Conservation (phyloP, 768 basidiomycete species). For the Rubroboletus satanas region DNA sequence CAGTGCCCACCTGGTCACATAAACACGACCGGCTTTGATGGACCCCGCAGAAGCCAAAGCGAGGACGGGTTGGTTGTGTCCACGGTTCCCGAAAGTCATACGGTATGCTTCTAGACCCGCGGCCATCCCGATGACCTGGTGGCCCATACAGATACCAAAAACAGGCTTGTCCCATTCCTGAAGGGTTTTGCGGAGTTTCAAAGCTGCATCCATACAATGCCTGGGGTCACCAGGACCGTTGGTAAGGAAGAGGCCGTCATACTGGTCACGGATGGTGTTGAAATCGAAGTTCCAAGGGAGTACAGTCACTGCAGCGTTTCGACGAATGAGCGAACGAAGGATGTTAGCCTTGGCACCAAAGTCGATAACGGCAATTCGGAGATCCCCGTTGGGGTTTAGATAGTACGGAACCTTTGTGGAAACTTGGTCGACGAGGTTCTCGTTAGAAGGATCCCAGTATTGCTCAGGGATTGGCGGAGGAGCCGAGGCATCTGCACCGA, state of each 20-base stretch:
- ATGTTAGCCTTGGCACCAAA: constrained; percentile 99
- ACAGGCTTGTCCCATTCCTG: constrained; percentile 89
- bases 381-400: constrained; percentile 81
- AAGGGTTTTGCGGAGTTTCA: constrained; percentile 77
- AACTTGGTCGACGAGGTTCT: constrained; percentile 92
- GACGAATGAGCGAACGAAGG: constrained; percentile 83
- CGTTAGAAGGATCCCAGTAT: constrained; percentile 89
- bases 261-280: constrained; percentile 84
- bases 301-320: constrained; percentile 90
- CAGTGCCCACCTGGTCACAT: constrained; percentile 76
- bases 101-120: constrained; percentile 95
- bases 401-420: constrained; percentile 83
- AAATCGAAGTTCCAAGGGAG: constrained; percentile 98
- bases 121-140: constrained; percentile 96
- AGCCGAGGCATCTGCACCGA: constrained; percentile 67
- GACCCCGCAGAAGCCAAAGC: constrained; percentile 91
- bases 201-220: constrained; percentile 81
- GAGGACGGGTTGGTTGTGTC: constrained; percentile 97
- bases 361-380: constrained; percentile 93
- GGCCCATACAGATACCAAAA: constrained; percentile 99
- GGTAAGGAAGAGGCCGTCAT: constrained; percentile 91
- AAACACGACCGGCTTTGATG: constrained; percentile 93
- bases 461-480: constrained; percentile 60
- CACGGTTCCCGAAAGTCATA: constrained; percentile 99
- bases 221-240: constrained; percentile 96